Conservation (phyloP, 2,329 filamentous ascomycete species). For the Ambrosiella xylebori region DNA sequence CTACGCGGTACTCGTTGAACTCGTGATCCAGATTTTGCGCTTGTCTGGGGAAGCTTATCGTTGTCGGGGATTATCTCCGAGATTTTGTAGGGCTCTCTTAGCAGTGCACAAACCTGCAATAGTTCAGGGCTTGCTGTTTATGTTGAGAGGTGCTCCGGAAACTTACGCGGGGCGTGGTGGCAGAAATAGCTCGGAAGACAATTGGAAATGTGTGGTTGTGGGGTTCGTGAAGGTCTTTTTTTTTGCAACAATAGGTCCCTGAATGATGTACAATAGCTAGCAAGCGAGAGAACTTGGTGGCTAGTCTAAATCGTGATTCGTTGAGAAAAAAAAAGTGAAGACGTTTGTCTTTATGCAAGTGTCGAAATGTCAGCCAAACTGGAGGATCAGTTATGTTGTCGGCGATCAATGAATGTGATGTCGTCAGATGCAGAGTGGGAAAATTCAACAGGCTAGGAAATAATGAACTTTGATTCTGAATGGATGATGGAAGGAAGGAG, state of each 20-base stretch:
- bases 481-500: background rate
- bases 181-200: background rate
- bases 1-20: background rate
- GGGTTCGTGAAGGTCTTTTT: no score
- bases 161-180: background rate
- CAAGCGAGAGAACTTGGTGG: no score
- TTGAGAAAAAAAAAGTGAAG: no score
- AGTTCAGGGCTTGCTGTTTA: background rate
- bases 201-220: background rate
- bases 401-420: background rate
- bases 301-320: no score
- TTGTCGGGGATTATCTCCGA: slow-evolving; percentile 2
- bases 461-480: background rate
- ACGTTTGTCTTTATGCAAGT: no score
- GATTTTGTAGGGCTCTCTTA: background rate
- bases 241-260: no score
- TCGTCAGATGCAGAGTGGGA: background rate
- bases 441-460: slow-evolving; percentile 1
- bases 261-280: no score
- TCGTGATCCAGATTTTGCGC: background rate
- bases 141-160: background rate
- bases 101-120: background rate
- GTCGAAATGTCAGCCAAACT: no score
- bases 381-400: no score
- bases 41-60: background rate